Percentiles rank a stretch among this genome's conserved stretches.
These are phyloP conservation scores for Bauhinia variegata DNA, from an alignment of 306 rosid genomes.

Conservation along the genomic window DNA sequence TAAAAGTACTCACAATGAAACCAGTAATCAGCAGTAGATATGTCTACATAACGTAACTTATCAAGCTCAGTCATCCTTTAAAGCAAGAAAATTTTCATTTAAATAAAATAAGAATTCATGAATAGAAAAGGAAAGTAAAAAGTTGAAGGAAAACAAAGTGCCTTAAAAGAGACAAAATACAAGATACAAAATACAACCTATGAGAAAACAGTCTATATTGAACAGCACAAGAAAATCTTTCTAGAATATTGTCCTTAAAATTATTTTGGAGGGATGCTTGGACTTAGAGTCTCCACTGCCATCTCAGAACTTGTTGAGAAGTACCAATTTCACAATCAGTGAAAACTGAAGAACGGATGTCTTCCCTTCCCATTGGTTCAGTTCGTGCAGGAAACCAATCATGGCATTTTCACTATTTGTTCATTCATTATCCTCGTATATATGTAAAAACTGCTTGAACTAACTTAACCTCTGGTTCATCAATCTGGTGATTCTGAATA, in stretches of 20 bases:
- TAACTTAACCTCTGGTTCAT: no score
- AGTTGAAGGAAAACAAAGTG: neutral
- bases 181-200: neutral
- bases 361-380: neutral
- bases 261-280: conserved; percentile 36
- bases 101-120: no score
- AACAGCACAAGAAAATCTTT: no score
- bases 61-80: no score
- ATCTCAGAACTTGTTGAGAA: conserved; percentile 37
- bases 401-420: no score
- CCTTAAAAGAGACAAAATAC: neutral
- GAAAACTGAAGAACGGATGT: conserved; percentile 52
- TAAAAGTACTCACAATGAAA: neutral
- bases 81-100: neutral
- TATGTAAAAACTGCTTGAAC: no score
- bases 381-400: no score
- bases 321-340: conserved; percentile 49
- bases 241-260: conserved; percentile 33
- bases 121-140: neutral
- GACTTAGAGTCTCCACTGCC: conserved; percentile 37
- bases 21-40: conserved; percentile 1
- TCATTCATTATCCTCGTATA: no score
- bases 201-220: no score
- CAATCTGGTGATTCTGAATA: no score
- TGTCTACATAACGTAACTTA: neutral